These are phyloP conservation scores for Sporobolomyces roseus DNA, from an alignment of 768 basidiomycete genomes.

Conservation along the genomic window DNA sequence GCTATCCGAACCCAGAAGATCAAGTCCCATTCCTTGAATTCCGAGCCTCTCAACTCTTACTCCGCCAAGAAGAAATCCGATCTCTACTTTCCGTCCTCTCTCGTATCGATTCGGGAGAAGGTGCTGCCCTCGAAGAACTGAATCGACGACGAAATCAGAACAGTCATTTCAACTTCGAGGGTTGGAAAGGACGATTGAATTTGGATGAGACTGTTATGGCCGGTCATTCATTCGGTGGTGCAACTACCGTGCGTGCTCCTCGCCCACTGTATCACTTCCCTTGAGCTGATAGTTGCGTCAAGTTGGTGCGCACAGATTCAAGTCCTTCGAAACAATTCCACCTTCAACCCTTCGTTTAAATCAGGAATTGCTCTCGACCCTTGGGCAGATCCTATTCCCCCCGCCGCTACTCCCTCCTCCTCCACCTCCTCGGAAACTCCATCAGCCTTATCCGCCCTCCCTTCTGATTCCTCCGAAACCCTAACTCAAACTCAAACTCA, in stretches of 20 bases:
- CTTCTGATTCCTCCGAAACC: not conserved
- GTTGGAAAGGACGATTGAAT: slow-evolving; percentile 45
- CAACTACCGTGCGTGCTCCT: slow-evolving; percentile 53
- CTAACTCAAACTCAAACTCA: no score
- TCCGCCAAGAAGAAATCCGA: slow-evolving; percentile 68
- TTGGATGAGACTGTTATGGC: slow-evolving; percentile 51
- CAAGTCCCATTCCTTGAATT: slow-evolving; percentile 53
- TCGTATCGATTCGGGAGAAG: slow-evolving; percentile 53
- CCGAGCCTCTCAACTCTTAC: slow-evolving; percentile 65
- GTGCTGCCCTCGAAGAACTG: slow-evolving; percentile 34
- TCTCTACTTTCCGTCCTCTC: slow-evolving; percentile 60
- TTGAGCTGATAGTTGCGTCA: no score
- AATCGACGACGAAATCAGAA: slow-evolving; percentile 54
- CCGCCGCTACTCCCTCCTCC: not conserved
- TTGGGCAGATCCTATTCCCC: slow-evolving; percentile 65
- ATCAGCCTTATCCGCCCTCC: not conserved
- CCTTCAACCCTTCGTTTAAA: slow-evolving; percentile 56
- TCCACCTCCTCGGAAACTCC: not conserved
- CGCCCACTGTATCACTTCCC: not conserved
- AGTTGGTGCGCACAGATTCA: no score
- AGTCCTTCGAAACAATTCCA: slow-evolving; percentile 31
- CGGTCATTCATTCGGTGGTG: slow-evolving; percentile 61
- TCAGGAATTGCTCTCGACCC: slow-evolving; percentile 70
- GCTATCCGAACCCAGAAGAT: slow-evolving; percentile 37
- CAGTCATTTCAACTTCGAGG: slow-evolving; percentile 15